phyloP scores from a whole-genome alignment of 352 stramenopile genomes.

The Pythium plurisporium region DNA sequence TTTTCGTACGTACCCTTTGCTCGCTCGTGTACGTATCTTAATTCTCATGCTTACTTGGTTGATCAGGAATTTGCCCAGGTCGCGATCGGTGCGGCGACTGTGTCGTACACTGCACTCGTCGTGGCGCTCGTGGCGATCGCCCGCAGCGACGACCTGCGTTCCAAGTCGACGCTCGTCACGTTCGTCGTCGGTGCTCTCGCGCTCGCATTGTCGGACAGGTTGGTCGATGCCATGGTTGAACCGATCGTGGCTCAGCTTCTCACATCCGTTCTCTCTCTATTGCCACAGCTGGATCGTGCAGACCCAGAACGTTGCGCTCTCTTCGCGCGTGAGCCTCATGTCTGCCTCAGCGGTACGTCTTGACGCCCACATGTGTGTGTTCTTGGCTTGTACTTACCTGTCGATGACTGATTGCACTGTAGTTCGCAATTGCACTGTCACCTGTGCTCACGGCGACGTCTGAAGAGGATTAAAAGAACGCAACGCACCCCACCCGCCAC shows the following conservation, averaged over 20 bases:
- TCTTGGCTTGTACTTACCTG: neutral
- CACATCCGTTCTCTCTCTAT: too few relatives aligned
- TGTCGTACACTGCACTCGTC: constrained; percentile 60
- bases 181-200: constrained; percentile 33
- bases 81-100: constrained; percentile 26
- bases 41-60: neutral
- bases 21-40: neutral
- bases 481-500: neutral
- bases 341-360: constrained; percentile 58
- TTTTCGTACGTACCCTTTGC: constrained; percentile 38
- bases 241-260: too few relatives aligned
- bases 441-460: constrained; percentile 41
- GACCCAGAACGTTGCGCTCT: constrained; percentile 45
- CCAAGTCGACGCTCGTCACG: constrained; percentile 49
- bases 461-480: constrained; percentile 40
- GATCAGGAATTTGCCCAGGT: constrained; percentile 46
- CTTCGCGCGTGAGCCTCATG: constrained; percentile 73
- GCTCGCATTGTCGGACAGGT: constrained; percentile 77
- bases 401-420: neutral
- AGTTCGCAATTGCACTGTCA: constrained; percentile 67
- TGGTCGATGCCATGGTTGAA: too few relatives aligned
- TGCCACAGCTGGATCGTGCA: constrained; percentile 28
- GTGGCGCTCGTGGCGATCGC: constrained; percentile 42
- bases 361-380: neutral
- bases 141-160: constrained; percentile 44